Evolutionary conservation across 768 basidiomycete species (phyloP).

Genomic region (Auricularia heimuer): DNA sequence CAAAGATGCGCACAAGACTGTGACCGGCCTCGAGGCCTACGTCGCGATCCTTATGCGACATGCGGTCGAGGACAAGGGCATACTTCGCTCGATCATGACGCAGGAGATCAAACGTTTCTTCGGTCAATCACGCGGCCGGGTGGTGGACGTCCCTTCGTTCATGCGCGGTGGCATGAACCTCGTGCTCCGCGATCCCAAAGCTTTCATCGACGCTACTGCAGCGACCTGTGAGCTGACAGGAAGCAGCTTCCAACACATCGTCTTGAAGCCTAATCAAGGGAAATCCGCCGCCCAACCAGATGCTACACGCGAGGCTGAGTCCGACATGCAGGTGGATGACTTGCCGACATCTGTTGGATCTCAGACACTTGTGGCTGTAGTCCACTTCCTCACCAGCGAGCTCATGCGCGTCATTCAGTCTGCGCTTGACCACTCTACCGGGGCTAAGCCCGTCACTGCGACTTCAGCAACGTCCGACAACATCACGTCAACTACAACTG

Average conservation of each 20-base stretch:
- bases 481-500: slow-evolving; percentile 10
- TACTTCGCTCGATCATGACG: slow-evolving; percentile 63
- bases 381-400: slow-evolving; percentile 64
- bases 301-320: slow-evolving; percentile 9
- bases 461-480: background rate
- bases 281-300: slow-evolving; percentile 7
- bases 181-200: slow-evolving; percentile 68
- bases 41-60: slow-evolving; percentile 87
- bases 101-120: slow-evolving; percentile 79
- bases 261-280: slow-evolving; percentile 34
- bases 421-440: slow-evolving; percentile 6
- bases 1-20: slow-evolving; percentile 22
- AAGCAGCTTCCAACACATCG: slow-evolving; percentile 45
- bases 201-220: slow-evolving; percentile 67
- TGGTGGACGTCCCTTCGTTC: slow-evolving; percentile 61
- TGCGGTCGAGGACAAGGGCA: slow-evolving; percentile 65
- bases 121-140: slow-evolving; percentile 47
- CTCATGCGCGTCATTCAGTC: slow-evolving; percentile 39
- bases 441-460: slow-evolving; percentile 24
- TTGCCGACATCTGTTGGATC: slow-evolving; percentile 34
- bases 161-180: slow-evolving; percentile 67
- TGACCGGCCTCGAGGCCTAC: slow-evolving; percentile 65
- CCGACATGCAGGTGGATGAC: slow-evolving; percentile 20
- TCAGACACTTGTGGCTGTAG: slow-evolving; percentile 30
- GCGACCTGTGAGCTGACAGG: slow-evolving; percentile 66